Evolutionary conservation across 169 alveolate genomes (phyloP).

Genomic region (Cyclospora cayetanensis): DNA sequence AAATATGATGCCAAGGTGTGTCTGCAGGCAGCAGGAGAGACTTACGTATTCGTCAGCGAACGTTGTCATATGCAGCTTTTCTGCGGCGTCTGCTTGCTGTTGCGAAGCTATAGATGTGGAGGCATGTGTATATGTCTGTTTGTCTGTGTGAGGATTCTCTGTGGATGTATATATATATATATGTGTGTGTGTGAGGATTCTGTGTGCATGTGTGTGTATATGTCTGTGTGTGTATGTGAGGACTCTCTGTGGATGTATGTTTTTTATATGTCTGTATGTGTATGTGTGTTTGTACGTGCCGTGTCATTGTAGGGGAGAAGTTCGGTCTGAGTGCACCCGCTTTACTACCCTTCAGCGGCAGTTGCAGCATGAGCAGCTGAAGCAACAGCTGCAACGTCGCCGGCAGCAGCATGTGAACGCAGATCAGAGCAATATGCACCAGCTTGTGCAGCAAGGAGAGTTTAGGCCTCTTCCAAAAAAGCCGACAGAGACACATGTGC

Average conservation of each 20-base stretch:
- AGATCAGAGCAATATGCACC: neutral
- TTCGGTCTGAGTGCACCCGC: neutral
- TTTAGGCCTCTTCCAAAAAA: neutral
- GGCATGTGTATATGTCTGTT: neutral
- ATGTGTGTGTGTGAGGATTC: neutral
- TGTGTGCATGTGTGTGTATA: neutral
- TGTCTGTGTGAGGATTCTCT: neutral
- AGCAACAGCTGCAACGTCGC: constrained; percentile 29
- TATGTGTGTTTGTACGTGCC: neutral
- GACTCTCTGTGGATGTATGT: neutral
- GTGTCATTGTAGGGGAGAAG: neutral
- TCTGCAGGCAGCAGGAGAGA: no score
- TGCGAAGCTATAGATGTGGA: neutral
- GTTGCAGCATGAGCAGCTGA: constrained; percentile 28
- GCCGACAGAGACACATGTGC: neutral
- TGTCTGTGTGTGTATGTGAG: neutral
- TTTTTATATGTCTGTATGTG: neutral
- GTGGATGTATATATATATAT: no score
- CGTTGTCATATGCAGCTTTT: neutral
- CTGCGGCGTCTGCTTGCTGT: neutral
- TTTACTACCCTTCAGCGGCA: neutral
- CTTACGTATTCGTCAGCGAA: neutral
- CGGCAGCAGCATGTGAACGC: neutral
- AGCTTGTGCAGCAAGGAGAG: constrained; percentile 7
- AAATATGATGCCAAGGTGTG: constrained; percentile 11